Conservation (phyloP, 805 yeast species). For the Metschnikowia rubicola region DNA sequence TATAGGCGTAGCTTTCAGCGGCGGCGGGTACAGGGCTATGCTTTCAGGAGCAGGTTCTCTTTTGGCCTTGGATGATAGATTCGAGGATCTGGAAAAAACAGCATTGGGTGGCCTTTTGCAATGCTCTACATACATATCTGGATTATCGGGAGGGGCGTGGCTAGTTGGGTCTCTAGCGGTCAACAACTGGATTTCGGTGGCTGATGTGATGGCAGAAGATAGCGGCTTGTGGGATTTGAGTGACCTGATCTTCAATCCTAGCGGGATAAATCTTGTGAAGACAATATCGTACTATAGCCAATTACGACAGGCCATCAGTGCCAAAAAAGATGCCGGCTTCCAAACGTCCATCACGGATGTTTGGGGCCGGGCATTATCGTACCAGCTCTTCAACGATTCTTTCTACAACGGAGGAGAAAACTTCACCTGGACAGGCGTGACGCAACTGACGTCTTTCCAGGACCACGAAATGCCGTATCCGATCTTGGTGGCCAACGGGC, state of each 20-base stretch:
- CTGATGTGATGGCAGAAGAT: slow-evolving; percentile 23
- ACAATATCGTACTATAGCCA: slow-evolving; percentile 29
- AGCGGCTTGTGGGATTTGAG: slow-evolving; percentile 63
- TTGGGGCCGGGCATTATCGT: slow-evolving; percentile 19
- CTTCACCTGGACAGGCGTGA: slow-evolving; percentile 25
- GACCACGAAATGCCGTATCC: slow-evolving; percentile 63
- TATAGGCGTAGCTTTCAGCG: slow-evolving; percentile 32
- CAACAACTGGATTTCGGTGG: slow-evolving; percentile 36
- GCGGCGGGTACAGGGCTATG: slow-evolving; percentile 38
- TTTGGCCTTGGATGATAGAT: slow-evolving; percentile 13
- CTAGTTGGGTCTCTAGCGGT: slow-evolving; percentile 25
- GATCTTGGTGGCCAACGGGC: slow-evolving; percentile 57
- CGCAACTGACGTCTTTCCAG: slow-evolving; percentile 22
- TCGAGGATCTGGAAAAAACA: background rate
- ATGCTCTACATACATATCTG: slow-evolving; percentile 14
- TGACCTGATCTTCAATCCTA: slow-evolving; percentile 57
- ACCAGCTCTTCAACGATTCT: slow-evolving; percentile 15
- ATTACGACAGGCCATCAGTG: slow-evolving; percentile 10
- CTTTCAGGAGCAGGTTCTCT: slow-evolving; percentile 22
- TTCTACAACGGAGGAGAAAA: slow-evolving; percentile 16
- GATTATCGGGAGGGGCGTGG: slow-evolving; percentile 19
- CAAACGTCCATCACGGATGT: slow-evolving; percentile 17
- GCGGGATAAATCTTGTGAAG: slow-evolving; percentile 55
- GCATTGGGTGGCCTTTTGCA: slow-evolving; percentile 19
- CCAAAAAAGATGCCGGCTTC: slow-evolving; percentile 14